Percentiles rank a stretch among this genome's conserved stretches.
These are phyloP conservation scores for Rhododendron mucronatum DNA, from an alignment of 148 eudicot genomes.

Conservation along the genomic window DNA sequence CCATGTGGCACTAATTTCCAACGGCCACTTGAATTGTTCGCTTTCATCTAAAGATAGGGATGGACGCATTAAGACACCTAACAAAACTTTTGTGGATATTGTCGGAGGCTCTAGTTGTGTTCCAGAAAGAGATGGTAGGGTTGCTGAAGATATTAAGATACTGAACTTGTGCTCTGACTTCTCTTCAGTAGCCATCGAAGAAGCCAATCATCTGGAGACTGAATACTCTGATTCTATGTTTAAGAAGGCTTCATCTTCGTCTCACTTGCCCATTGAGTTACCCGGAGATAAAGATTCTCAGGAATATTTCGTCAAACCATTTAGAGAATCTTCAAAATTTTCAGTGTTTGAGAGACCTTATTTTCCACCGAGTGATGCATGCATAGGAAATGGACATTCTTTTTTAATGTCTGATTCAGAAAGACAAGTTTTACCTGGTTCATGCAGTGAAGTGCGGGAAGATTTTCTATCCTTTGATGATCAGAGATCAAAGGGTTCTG, in stretches of 20 bases:
- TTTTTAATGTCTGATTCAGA: slow-evolving; percentile 12
- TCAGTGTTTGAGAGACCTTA: slow-evolving; percentile 8
- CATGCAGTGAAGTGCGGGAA: slow-evolving; percentile 18
- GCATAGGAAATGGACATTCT: slow-evolving; percentile 13
- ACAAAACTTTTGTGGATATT: slow-evolving; percentile 46
- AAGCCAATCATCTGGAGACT: slow-evolving; percentile 13
- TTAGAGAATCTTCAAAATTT: slow-evolving; percentile 19
- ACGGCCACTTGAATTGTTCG: slow-evolving; percentile 14
- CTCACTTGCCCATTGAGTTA: slow-evolving; percentile 21
- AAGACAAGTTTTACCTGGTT: slow-evolving; percentile 12
- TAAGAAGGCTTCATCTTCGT: slow-evolving; percentile 15
- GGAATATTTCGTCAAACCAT: slow-evolving; percentile 17
- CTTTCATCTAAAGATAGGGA: slow-evolving; percentile 24
- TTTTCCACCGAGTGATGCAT: slow-evolving; percentile 8
- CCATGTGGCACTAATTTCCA: slow-evolving; percentile 17
- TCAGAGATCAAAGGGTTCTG: slow-evolving; percentile 21
- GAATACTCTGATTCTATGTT: slow-evolving; percentile 20
- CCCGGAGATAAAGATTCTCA: slow-evolving; percentile 15
- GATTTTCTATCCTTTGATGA: slow-evolving; percentile 17
- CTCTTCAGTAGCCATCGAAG: slow-evolving; percentile 26
- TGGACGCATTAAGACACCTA: slow-evolving; percentile 24
- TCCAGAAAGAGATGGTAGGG: slow-evolving; percentile 28
- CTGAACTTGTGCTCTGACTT: slow-evolving; percentile 28
- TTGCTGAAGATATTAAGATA: slow-evolving; percentile 29
- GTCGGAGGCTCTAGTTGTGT: slow-evolving; percentile 36